Base-by-base conservation (phyloP, 768 basidiomycete species). In the Mycena amicta region DNA sequence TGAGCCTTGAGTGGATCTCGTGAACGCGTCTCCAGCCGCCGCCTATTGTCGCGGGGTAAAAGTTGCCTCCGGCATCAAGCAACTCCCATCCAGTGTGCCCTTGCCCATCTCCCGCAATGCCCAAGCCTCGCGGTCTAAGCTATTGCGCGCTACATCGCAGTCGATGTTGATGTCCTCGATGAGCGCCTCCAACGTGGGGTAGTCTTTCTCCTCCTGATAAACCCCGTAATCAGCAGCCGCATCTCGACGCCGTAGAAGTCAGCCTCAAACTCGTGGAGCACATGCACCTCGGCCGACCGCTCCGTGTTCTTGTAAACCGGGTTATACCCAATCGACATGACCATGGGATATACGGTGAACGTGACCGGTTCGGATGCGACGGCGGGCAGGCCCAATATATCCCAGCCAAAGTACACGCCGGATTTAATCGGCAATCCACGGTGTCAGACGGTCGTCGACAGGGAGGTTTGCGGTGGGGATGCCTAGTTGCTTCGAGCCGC, bases 211-310 rank as follows among this genome's bases (percentile, higher is more conserved):
- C 58, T 63, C 59, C 64, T 62, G 56, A 67, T 65, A 64, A 65
- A 65, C 45, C 66, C 66, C 27, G 50, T 37, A 26, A 65, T 56
- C 33, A 65, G 27, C 56, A 71, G 51, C 46, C 70, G 70, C 68
- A 71, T 67, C 61, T 71, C 67, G 43, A 39, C 62, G 64, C 70
- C 70, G 61, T 71, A 71, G 65, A 71, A 70, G 61, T 68, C 67
- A 16, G 60, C 61, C 50, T 11, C 63, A 61, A 71, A 70, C 30
- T 66, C 50, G 64, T 70, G 66, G 52, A 71, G 67, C 5, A 71
- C 37, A 60, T 71, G 68, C 63, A 62, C 68, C 66, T 70, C 70
- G 20, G 66, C 67, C 60, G 67, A 68, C 59, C 61, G 68, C 63
- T 8, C 49, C 53, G 53, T 66, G 67, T 71, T 71, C 43, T 67